phyloP scores from a whole-genome alignment of 2,329 filamentous ascomycete genomes.

The Clonostachys rosea region DNA sequence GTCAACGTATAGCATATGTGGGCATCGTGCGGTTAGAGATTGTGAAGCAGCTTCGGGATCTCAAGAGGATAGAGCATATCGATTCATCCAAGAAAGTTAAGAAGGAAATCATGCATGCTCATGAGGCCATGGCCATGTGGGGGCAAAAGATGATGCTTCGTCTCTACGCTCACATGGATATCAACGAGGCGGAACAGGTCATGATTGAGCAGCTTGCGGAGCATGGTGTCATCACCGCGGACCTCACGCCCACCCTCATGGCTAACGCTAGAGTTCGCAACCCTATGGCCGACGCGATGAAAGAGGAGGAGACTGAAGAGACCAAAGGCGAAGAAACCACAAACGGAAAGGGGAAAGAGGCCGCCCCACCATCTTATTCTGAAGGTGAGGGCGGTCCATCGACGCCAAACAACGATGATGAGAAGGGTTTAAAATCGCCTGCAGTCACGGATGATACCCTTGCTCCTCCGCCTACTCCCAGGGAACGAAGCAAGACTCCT shows the following conservation, averaged over 20 bases:
- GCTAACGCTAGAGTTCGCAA: conserved; percentile 91
- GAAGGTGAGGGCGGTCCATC: not conserved
- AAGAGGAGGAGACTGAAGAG: not conserved
- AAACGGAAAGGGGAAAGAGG: not conserved
- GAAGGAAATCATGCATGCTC: conserved; percentile 64
- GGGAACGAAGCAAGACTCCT: not conserved
- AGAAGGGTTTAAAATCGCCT: not conserved
- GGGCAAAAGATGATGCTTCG: conserved; percentile 97
- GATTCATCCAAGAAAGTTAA: conserved; percentile 61
- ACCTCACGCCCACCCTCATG: conserved; percentile 84
- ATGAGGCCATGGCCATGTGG: conserved; percentile 90
- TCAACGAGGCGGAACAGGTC: conserved; percentile 83
- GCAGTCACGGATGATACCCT: not conserved
- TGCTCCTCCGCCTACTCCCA: not conserved
- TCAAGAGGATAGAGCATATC: conserved; percentile 20
- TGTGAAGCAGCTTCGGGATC: conserved; percentile 57
- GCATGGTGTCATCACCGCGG: conserved; percentile 80
- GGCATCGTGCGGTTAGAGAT: conserved; percentile 81
- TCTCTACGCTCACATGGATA: conserved; percentile 94
- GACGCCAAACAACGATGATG: not conserved
- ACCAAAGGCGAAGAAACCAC: conserved; percentile 1
- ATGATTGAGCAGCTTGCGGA: conserved; percentile 98
- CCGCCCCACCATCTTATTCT: not conserved
- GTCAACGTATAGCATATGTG: conserved; percentile 93
- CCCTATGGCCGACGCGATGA: conserved; percentile 61